Base-by-base conservation (phyloP, 2,329 filamentous ascomycete genomes). In the Hirsutella rhossiliensis region DNA sequence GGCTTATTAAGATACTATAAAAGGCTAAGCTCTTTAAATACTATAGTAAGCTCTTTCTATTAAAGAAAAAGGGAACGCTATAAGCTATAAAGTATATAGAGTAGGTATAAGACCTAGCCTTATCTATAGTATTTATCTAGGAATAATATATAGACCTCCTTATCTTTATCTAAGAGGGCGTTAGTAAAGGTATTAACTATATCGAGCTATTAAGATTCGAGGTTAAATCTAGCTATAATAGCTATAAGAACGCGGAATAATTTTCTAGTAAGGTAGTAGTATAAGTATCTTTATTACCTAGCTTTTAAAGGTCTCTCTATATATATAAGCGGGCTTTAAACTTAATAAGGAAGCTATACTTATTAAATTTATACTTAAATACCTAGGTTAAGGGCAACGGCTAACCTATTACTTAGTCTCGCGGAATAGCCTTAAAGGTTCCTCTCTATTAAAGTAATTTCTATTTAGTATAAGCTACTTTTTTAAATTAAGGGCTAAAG, bases 111-210 rank as follows among this genome's bases (percentile, higher is more conserved):
- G n/a, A n/a, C n/a, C n/a, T n/a, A n/a, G n/a, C n/a, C n/a, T n/a
- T n/a, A n/a, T n/a, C n/a, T n/a, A n/a, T 38, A 4, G 4, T 20
- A 38, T 2, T 18, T 12, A 7, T 20, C 3, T 3, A 12, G 37
- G 17, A 20, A 20, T 27, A 4, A 11, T 15, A 48, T 39, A 27
- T 42, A 48, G 15, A 48, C 28, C 11, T 42, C 29, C 17, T 48
- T 17, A 29, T 48, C 23, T 28, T n/a, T n/a, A n/a, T n/a, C n/a
- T n/a, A 42, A 13, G 5, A 13, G 11, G 17, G 27, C 39, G 11
- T 48, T 48, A 7, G 30, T 48, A 29, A 48, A 48, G 9, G 43
- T 36, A n/a, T 47, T 47, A 7, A 47, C 40, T 27, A 40, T 38
- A 29, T 47, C 37, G 8, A 43, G 37, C 31, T 47, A 40, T 27